Evolutionary conservation across 352 stramenopile genomes (phyloP), one percentile per base, ranked within the genome.

Genomic region (Elongisporangium undulatum): DNA sequence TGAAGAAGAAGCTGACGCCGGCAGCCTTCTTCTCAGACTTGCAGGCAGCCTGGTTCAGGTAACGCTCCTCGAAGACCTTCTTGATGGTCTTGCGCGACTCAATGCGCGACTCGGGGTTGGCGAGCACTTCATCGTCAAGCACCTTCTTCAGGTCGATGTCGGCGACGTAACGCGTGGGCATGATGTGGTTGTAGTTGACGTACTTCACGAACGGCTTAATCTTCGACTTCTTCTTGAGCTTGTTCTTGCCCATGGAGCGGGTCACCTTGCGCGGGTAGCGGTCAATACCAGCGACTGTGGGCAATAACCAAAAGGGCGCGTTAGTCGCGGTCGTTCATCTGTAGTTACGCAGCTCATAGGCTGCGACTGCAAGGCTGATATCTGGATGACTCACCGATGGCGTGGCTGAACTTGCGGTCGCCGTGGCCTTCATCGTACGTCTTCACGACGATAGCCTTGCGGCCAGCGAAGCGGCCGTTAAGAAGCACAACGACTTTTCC

Each of bases 81-180:
- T 99, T 99, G 79, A 99, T 97, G 58, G 91, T 97, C 93, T 99
- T 99, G 82, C 96, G 96, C 53, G 96, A 95, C 78, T 98, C 90
- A 38, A 97, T 72, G 61, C 87, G 82, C 64, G 72, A 82, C 69
- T 94, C 85, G 53, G 81, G 81, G 69, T 92, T 90, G 55, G 73
- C 79, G 51, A 97, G 66, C 59, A 94, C 87, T 66, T 94, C 87
- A 58, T 94, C 87, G 74, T 96, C 89, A 19, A 97, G 88, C 59
- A 99, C 87, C 86, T 99, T 99, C 92, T 99, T 99, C 64, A 99
- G 81, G 83, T 99, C 97, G 71, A 99, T 97, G 87, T 99, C 97
- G 29, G 98, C 96, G 51, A 98, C 85, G 81, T 99, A 99, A 74
- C 97, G 95, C 56, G 97, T 99, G 61, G 97, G 97, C 94, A 99